phyloP scores from a whole-genome alignment of 306 rosid species.

The Malus asiatica region DNA sequence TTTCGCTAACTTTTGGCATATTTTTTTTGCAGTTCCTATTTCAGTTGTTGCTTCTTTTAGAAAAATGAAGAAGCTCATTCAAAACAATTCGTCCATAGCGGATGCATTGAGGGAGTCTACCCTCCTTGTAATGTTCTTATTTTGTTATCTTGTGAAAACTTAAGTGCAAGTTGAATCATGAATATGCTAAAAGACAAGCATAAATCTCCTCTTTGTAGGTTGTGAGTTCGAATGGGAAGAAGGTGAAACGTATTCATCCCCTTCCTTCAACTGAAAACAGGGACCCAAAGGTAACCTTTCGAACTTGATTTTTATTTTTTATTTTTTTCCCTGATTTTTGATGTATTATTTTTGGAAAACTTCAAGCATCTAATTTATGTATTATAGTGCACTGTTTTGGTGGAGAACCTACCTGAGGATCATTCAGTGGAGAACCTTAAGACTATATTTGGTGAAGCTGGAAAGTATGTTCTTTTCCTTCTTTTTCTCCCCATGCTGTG shows the following conservation, averaged over 20 bases:
- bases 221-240: conserved; percentile 74
- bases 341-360: not conserved
- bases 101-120: conserved; percentile 80
- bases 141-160: conserved; percentile 7
- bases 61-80: conserved; percentile 70
- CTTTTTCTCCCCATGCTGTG: not conserved
- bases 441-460: conserved; percentile 70
- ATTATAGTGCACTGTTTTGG: conserved; percentile 83
- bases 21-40: conserved; percentile 65
- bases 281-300: conserved; percentile 66
- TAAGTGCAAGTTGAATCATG: conserved; percentile 15
- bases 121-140: conserved; percentile 50
- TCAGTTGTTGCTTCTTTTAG: conserved; percentile 71
- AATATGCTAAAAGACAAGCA: conserved; percentile 11
- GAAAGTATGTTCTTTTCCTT: conserved; percentile 50
- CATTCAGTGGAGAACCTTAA: conserved; percentile 71
- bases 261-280: conserved; percentile 36
- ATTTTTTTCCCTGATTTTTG: not conserved
- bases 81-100: conserved; percentile 41
- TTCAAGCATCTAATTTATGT: conserved; percentile 38
- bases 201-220: conserved; percentile 37
- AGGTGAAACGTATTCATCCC: conserved; percentile 76
- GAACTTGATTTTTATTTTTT: conserved; percentile 1
- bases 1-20: not conserved
- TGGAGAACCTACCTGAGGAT: conserved; percentile 83